Conservation (phyloP, 1,284 basidiomycete genomes). For the Leccinum pachyderme region DNA sequence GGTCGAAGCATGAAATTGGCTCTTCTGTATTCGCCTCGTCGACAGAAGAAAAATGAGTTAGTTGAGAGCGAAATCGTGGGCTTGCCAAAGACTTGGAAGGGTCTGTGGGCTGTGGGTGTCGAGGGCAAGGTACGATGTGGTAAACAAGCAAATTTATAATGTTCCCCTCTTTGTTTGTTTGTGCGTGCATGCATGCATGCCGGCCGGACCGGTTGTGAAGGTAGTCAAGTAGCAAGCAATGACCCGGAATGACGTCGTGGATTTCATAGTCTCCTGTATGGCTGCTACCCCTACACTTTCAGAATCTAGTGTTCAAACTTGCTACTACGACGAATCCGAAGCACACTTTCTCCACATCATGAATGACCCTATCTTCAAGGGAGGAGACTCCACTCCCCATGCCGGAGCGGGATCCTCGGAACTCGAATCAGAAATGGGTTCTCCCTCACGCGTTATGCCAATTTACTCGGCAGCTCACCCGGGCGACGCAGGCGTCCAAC, state of each 20-base stretch:
- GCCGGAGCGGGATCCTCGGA: too few relatives aligned
- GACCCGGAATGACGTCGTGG: too few relatives aligned
- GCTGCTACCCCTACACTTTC: too few relatives aligned
- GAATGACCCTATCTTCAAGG: too few relatives aligned
- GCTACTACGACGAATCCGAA: too few relatives aligned
- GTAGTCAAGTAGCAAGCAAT: too few relatives aligned
- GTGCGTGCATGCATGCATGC: constrained; percentile 18
- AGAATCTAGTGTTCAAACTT: too few relatives aligned
- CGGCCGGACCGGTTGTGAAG: not conserved
- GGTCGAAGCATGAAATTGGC: constrained; percentile 80
- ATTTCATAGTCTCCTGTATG: too few relatives aligned
- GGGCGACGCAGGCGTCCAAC: not conserved
- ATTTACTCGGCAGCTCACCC: constrained; percentile 3
- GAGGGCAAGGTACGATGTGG: not conserved
- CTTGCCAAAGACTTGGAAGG: constrained; percentile 1
- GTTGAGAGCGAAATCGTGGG: constrained; percentile 68
- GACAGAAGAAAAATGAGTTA: constrained; percentile 57
- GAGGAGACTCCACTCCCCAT: too few relatives aligned
- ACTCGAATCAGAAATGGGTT: too few relatives aligned
- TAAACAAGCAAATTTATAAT: constrained; percentile 30
- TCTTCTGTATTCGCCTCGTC: constrained; percentile 50
- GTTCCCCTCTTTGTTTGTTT: constrained; percentile 21
- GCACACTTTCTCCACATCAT: too few relatives aligned
- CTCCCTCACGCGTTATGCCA: not conserved
- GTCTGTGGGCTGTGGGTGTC: constrained; percentile 8